Conservation (phyloP, 306 rosid species). For the Citrullus amarus region DNA sequence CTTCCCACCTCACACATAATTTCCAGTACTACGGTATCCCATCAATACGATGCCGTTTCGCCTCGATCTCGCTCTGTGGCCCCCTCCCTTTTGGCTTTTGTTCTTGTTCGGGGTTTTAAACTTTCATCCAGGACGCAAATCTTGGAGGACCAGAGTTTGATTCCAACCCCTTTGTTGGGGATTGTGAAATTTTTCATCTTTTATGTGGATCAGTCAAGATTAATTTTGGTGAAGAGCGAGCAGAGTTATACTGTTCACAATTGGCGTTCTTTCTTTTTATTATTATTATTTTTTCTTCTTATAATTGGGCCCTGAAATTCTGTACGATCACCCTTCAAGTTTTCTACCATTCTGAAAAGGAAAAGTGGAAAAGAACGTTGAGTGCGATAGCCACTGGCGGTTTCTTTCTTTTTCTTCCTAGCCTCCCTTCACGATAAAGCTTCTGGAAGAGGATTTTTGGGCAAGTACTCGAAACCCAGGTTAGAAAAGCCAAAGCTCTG, state of each 20-base stretch:
- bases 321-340: background rate
- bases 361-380: background rate
- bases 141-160: background rate
- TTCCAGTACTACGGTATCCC: background rate
- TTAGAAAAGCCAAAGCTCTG: background rate
- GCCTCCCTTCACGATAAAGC: slow-evolving; percentile 5
- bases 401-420: slow-evolving; percentile 1
- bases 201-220: background rate
- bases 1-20: background rate
- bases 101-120: background rate
- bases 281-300: too few relatives aligned
- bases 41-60: background rate
- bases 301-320: background rate
- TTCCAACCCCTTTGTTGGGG: background rate
- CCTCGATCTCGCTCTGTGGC: background rate
- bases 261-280: background rate
- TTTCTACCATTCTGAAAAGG: background rate
- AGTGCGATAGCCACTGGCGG: background rate
- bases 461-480: background rate
- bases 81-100: background rate
- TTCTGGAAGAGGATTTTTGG: background rate
- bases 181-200: background rate
- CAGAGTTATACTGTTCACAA: background rate
- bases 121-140: background rate
- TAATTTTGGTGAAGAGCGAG: background rate